Base-by-base conservation (phyloP, 805 yeast genomes). In the Kodamaea kakaduensis region DNA sequence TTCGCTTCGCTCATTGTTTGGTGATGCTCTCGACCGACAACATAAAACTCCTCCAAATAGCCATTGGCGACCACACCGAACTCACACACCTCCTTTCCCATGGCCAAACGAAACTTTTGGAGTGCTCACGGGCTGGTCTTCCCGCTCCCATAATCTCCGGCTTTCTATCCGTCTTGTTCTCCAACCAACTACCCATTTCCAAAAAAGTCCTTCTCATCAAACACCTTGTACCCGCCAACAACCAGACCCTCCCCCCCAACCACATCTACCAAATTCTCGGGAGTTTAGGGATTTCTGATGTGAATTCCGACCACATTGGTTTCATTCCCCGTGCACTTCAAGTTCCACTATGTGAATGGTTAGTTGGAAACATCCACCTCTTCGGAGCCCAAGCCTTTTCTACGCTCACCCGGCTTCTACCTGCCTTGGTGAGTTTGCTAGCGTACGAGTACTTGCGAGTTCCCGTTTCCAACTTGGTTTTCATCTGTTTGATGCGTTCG, bases 391-490 rank as follows among this genome's bases (percentile, higher is more conserved):
- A 24, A 3, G 32, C 32, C 5, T 36, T 25, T 21, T 13, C 28
- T 5, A 25, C 32, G 2, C 28, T 42, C 15, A 8, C 16, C 13
- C 15, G 37, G 16, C 25, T 40, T 26, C 35, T 39, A 4, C 42
- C 48, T 2, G 34, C 40, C 6, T 26, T 44, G 12, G 38, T 38
- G 32, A 43, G 34, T n/a, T 32, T 26, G 20, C 26, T 45, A 2
- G 33, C 49, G 3, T 43, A 17, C 21, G 49, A 45, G 34, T 45
- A 34, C 28, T 41, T 37, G 36, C 36, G 49, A 13, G 38, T 38
- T 4, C 39, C 30, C 25, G 27, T 43, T 8, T 38, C 47, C 2
- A 39, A 41, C 14, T 26, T 45, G 19, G 38, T 45, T 5, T 36
- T 41, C 15, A 20, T 45, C 8, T 17, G 41, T 9, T 13, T 38